Conservation (phyloP, 1,139 yeast species). For the Waltiozyma sp. region DNA sequence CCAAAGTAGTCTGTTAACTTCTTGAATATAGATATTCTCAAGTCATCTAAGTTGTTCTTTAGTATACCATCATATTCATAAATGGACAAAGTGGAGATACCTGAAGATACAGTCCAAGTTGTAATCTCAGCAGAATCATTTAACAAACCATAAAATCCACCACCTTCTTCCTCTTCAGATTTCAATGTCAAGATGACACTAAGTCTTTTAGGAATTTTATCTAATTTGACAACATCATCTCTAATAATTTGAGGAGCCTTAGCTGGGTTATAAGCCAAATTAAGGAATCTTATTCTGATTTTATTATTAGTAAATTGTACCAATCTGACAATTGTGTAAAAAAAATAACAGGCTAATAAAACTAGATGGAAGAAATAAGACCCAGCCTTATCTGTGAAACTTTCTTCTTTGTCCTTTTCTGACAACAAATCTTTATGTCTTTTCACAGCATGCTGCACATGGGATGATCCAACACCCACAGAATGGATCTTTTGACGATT, state of each 20-base stretch:
- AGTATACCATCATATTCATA: slow-evolving; percentile 75
- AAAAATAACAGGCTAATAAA: slow-evolving; percentile 39
- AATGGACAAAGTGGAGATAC: slow-evolving; percentile 57
- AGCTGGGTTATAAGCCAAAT: slow-evolving; percentile 66
- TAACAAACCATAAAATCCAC: slow-evolving; percentile 76
- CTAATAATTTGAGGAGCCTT: slow-evolving; percentile 81
- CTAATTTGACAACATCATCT: slow-evolving; percentile 62
- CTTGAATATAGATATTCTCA: slow-evolving; percentile 47
- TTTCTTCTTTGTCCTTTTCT: background rate
- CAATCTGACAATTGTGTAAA: slow-evolving; percentile 46
- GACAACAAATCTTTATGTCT: background rate
- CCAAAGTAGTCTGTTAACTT: slow-evolving; percentile 72
- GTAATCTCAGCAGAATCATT: slow-evolving; percentile 66
- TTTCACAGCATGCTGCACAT: background rate
- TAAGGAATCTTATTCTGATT: slow-evolving; percentile 44
- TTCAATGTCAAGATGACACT: slow-evolving; percentile 64
- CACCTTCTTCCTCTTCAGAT: slow-evolving; percentile 74
- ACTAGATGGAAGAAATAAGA: slow-evolving; percentile 11
- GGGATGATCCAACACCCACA: background rate
- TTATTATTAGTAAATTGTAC: slow-evolving; percentile 43
- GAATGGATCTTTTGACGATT: background rate
- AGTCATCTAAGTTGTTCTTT: slow-evolving; percentile 41
- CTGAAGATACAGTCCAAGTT: slow-evolving; percentile 85
- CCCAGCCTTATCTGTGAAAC: background rate
- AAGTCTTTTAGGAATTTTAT: slow-evolving; percentile 67